Conservation (phyloP, 331 rosid genomes). For the Acacia pycnantha region DNA sequence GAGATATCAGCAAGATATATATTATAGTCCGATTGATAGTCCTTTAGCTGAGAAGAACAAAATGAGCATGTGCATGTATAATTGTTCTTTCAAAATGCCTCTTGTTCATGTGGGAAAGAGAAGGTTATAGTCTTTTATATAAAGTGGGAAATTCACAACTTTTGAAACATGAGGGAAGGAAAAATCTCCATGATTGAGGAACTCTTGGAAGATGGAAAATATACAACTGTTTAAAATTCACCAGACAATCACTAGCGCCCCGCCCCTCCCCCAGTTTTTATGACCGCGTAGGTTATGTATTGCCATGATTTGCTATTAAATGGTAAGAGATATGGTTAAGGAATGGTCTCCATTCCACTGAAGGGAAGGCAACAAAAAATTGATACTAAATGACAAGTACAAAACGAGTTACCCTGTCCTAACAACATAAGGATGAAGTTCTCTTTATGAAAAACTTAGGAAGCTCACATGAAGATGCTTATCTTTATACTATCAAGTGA, state of each 20-base stretch:
- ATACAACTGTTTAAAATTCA: neutral
- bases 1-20: conserved; percentile 13
- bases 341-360: neutral
- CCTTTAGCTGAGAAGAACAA: conserved; percentile 8
- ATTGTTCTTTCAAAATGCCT: conserved; percentile 4
- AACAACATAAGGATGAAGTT: neutral
- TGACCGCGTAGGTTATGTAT: neutral
- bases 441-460: neutral
- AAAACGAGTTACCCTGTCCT: neutral
- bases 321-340: neutral
- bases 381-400: neutral
- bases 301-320: neutral
- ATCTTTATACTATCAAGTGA: neutral
- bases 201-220: neutral
- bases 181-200: neutral
- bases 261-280: neutral
- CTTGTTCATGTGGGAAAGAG: neutral
- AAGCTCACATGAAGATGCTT: neutral
- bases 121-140: neutral
- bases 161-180: neutral
- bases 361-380: neutral
- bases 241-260: neutral
- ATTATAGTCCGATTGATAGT: conserved; percentile 16
- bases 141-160: neutral
- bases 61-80: neutral